phyloP scores from a whole-genome alignment of 2,329 filamentous ascomycete genomes.

The Fusarium decemcellulare region DNA sequence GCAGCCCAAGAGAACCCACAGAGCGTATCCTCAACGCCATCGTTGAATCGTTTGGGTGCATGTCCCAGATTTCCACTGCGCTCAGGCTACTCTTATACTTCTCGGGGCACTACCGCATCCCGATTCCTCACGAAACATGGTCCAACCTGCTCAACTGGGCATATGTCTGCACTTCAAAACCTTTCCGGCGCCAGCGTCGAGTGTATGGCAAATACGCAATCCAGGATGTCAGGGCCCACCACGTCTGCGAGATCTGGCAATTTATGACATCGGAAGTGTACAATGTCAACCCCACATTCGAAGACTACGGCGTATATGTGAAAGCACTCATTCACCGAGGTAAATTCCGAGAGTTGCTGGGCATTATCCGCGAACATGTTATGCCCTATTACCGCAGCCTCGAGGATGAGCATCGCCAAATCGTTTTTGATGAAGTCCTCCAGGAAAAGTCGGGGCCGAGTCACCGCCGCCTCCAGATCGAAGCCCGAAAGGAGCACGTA shows the following conservation, averaged over 20 bases:
- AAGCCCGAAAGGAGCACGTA: conserved; percentile 51
- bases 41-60: conserved; percentile 78
- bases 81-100: conserved; percentile 74
- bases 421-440: conserved; percentile 53
- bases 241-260: conserved; percentile 69
- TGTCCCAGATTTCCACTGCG: conserved; percentile 72
- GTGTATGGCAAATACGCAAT: conserved; percentile 46
- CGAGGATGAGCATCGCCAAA: conserved; percentile 43
- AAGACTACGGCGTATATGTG: conserved; percentile 65
- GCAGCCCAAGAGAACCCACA: conserved; percentile 72
- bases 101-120: conserved; percentile 70
- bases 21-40: conserved; percentile 72
- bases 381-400: conserved; percentile 55
- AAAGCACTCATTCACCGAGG: conserved; percentile 54
- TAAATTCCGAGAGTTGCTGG: conserved; percentile 50
- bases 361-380: conserved; percentile 56
- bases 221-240: conserved; percentile 54
- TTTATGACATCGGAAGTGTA: conserved; percentile 73
- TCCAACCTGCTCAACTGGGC: conserved; percentile 77
- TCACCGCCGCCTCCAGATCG: conserved; percentile 46
- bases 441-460: conserved; percentile 33
- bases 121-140: conserved; percentile 73
- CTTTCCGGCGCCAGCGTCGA: conserved; percentile 54
- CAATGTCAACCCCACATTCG: conserved; percentile 68
- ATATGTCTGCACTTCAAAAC: conserved; percentile 66